Conservation (phyloP, 768 basidiomycete genomes). For the Tylopilus rubrobrunneus region DNA sequence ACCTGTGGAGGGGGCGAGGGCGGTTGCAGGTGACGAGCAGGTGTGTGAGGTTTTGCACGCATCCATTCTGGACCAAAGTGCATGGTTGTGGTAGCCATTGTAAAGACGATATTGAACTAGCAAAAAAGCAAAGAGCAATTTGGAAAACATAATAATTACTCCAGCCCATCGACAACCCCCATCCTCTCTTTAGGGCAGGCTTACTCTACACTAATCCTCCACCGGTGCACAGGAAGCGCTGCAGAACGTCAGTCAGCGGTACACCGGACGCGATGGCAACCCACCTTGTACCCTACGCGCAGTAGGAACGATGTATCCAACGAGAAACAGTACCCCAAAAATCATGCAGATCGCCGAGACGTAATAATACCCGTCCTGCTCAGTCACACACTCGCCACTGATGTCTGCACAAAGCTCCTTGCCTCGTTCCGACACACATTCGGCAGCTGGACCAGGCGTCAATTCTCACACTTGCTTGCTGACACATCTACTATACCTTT, state of each 20-base stretch:
- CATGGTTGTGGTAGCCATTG: slow-evolving; percentile 63
- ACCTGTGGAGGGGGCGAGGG: slow-evolving; percentile 56
- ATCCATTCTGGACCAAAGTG: slow-evolving; percentile 95
- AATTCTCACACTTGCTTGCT: neutral
- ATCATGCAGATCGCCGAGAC: slow-evolving; percentile 75
- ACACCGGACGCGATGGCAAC: slow-evolving; percentile 23
- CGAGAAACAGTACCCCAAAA: slow-evolving; percentile 69
- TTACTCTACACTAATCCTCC: slow-evolving; percentile 54
- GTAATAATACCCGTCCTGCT: slow-evolving; percentile 90
- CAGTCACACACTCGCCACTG: slow-evolving; percentile 76
- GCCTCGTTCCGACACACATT: slow-evolving; percentile 92
- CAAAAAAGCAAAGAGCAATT: slow-evolving; percentile 12
- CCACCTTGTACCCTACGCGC: slow-evolving; percentile 83
- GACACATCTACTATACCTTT: slow-evolving; percentile 42
- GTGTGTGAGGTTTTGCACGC: slow-evolving; percentile 68
- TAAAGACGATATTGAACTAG: neutral
- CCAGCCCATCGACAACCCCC: neutral
- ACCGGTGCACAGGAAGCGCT: slow-evolving; percentile 68
- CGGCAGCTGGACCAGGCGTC: slow-evolving; percentile 49
- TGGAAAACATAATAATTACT: slow-evolving; percentile 28
- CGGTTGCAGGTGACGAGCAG: slow-evolving; percentile 49
- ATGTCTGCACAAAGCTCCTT: slow-evolving; percentile 72
- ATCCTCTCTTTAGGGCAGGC: slow-evolving; percentile 32
- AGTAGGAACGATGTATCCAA: slow-evolving; percentile 78
- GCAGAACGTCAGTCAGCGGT: slow-evolving; percentile 9